phyloP scores from a whole-genome alignment of 202 grass and related monocot genomes.

The Tripidium arundinaceum region DNA sequence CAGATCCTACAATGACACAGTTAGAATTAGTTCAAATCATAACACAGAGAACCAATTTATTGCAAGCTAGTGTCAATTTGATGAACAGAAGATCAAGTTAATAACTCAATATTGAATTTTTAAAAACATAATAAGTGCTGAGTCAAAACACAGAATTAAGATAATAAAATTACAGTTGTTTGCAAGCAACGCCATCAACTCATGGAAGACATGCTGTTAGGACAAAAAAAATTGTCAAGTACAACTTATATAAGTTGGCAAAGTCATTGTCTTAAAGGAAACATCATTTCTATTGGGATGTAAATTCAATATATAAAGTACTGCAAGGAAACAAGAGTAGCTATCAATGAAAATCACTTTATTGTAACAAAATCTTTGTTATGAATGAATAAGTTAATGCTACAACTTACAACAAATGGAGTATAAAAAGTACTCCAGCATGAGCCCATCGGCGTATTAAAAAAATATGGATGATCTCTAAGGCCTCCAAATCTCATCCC shows the following conservation, averaged over 20 bases:
- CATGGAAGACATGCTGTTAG: not conserved
- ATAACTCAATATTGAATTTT: not conserved
- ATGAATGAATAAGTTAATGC: conserved; percentile 39
- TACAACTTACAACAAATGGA: conserved; percentile 44
- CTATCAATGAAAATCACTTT: not conserved
- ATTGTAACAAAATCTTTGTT: conserved; percentile 39
- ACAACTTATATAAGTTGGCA: not conserved
- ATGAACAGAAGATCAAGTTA: not conserved
- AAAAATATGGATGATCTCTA: conserved; percentile 30
- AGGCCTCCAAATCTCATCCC: conserved; percentile 64
- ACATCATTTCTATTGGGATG: not conserved
- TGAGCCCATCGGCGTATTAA: conserved; percentile 16
- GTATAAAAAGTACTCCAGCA: conserved; percentile 34
- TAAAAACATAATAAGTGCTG: not conserved
- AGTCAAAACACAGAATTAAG: not conserved
- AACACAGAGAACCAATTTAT: not conserved
- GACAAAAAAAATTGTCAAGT: not conserved
- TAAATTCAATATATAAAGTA: not conserved
- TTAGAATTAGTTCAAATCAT: not conserved
- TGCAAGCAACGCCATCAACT: not conserved
- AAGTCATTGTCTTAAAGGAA: not conserved
- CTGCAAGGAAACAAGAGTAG: not conserved
- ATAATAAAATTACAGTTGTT: not conserved
- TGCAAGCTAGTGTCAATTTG: not conserved
- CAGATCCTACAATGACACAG: not conserved